These are phyloP conservation scores for Pseudoperonospora humuli DNA, from an alignment of 352 stramenopile genomes.

Conservation along the genomic window DNA sequence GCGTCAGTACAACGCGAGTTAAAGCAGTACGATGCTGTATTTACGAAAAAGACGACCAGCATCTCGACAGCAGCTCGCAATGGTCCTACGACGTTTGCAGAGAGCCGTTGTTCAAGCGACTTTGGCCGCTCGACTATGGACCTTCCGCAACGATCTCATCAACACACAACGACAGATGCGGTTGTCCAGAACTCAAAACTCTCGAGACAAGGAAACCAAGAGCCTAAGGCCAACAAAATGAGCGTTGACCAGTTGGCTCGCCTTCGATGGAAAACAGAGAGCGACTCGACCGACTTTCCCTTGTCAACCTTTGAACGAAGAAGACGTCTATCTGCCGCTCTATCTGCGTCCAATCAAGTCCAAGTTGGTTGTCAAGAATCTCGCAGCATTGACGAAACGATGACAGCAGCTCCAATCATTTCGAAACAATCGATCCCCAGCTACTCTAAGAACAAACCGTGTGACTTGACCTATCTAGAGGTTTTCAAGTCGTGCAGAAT, in stretches of 20 bases:
- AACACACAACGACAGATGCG: constrained; percentile 11
- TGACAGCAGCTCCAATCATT: background rate
- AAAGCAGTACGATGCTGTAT: constrained; percentile 6
- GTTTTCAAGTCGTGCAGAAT: constrained; percentile 21
- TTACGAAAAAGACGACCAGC: background rate
- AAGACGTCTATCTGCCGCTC: constrained; percentile 1
- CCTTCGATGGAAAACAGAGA: constrained; percentile 10
- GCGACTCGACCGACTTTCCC: constrained; percentile 20
- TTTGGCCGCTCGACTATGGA: constrained; percentile 17
- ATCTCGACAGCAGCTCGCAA: background rate
- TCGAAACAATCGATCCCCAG: constrained; percentile 2
- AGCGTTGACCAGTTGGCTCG: background rate
- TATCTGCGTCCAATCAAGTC: constrained; percentile 1
- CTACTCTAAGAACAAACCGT: constrained; percentile 17
- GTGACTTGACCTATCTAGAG: constrained; percentile 23
- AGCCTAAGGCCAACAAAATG: background rate
- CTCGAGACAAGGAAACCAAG: background rate
- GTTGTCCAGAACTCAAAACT: background rate
- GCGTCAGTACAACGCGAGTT: constrained; percentile 13
- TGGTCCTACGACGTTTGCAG: background rate
- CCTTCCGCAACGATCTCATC: constrained; percentile 6
- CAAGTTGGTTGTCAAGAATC: background rate
- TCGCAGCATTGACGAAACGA: constrained; percentile 7
- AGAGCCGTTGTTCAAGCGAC: constrained; percentile 3
- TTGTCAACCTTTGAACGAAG: constrained; percentile 25